Evolutionary conservation across 2,329 filamentous ascomycete genomes (phyloP).

Genomic region (Graphiopsis chlorocephala): DNA sequence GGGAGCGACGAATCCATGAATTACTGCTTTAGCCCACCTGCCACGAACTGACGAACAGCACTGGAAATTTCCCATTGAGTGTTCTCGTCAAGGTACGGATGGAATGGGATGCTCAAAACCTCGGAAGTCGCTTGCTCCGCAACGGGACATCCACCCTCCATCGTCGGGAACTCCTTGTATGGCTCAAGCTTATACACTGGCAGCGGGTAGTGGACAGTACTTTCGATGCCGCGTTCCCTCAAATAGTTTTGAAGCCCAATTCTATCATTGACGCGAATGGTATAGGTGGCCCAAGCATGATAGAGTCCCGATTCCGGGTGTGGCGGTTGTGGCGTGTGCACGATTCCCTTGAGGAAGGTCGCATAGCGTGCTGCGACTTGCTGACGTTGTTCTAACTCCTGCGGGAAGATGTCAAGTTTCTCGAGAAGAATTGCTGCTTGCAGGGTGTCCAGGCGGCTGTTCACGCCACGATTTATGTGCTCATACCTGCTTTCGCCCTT

Average conservation of each 20-base stretch:
- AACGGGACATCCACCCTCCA: not conserved
- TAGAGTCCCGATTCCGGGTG: not conserved
- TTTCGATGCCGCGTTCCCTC: not conserved
- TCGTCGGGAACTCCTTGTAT: not conserved
- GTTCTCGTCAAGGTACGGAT: not conserved
- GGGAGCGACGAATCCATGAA: no score
- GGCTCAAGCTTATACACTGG: not conserved
- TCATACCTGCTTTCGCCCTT: not conserved
- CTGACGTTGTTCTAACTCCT: not conserved
- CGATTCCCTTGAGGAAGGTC: not conserved
- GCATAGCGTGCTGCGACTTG: not conserved
- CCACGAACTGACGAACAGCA: no score
- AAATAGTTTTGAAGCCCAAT: not conserved
- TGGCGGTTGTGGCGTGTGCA: not conserved
- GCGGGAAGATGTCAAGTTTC: not conserved
- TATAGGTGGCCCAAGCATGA: not conserved
- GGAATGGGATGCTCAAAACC: not conserved
- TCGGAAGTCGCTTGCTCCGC: not conserved
- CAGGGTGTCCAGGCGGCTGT: not conserved
- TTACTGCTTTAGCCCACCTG: no score
- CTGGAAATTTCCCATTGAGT: not conserved
- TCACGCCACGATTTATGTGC: not conserved
- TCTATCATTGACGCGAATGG: not conserved
- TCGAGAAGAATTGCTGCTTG: not conserved
- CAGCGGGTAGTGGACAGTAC: not conserved